Conservation (phyloP, 2,329 filamentous ascomycete genomes). For the Fusarium keratoplasticum region DNA sequence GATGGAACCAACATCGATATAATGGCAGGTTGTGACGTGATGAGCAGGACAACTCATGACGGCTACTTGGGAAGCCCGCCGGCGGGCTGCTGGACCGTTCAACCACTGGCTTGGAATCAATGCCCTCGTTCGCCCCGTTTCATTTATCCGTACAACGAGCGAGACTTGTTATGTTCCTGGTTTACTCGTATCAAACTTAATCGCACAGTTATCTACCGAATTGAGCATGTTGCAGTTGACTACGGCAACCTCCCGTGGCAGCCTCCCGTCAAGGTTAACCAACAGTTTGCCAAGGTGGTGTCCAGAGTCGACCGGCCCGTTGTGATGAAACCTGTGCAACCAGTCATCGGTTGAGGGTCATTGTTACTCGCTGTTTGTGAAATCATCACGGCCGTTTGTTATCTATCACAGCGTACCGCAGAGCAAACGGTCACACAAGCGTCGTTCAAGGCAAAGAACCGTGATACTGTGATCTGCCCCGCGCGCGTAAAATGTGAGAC, state of each 20-base stretch:
- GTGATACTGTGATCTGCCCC: slow-evolving; percentile 8
- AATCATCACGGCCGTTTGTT: not conserved
- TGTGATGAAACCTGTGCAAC: slow-evolving; percentile 8
- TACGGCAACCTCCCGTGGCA: slow-evolving; percentile 21
- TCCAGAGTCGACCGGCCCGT: not conserved
- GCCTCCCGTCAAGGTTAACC: slow-evolving; percentile 15
- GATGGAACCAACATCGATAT: not conserved
- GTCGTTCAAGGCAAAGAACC: slow-evolving; percentile 16
- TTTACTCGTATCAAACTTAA: slow-evolving; percentile 23
- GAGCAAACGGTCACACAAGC: not conserved
- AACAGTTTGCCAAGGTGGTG: not conserved
- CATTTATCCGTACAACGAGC: not conserved
- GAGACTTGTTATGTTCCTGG: slow-evolving; percentile 17
- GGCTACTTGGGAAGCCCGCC: slow-evolving; percentile 16
- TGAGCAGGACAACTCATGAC: slow-evolving; percentile 5
- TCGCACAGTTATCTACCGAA: slow-evolving; percentile 14
- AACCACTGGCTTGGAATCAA: slow-evolving; percentile 5
- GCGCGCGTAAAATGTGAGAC: slow-evolving; percentile 1
- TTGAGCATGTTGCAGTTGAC: slow-evolving; percentile 11
- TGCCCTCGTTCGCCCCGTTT: slow-evolving; percentile 14
- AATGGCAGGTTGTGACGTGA: not conserved
- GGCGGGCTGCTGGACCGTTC: slow-evolving; percentile 24
- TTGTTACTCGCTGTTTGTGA: not conserved
- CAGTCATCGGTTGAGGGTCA: not conserved
- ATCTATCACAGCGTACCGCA: not conserved